Evolutionary conservation across 371 early-diverging fungal species (phyloP).

Genomic region (Mucor irregularis): DNA sequence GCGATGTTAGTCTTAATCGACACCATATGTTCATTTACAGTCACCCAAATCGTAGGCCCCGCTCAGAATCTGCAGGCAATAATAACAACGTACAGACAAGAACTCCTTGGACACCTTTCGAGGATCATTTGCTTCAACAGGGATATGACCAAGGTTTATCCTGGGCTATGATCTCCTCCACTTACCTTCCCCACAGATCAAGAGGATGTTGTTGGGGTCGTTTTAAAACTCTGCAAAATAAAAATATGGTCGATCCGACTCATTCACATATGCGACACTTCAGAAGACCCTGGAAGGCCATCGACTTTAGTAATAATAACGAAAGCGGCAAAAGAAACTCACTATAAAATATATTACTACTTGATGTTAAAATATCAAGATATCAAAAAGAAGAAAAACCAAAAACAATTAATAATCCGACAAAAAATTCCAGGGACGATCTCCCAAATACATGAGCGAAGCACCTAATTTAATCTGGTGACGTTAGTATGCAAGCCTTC

Average conservation of each 20-base stretch:
- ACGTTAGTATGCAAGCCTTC: not conserved
- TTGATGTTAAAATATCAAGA: not conserved
- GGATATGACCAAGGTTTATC: conserved; percentile 49
- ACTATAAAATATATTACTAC: not conserved
- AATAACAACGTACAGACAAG: conserved; percentile 39
- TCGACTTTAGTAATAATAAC: conserved; percentile 17
- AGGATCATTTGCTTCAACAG: conserved; percentile 48
- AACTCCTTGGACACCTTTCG: conserved; percentile 51
- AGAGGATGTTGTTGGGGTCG: conserved; percentile 56
- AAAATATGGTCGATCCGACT: conserved; percentile 27
- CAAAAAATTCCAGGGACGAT: conserved; percentile 4
- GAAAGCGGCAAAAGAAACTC: not conserved
- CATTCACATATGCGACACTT: conserved; percentile 28
- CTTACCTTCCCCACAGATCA: conserved; percentile 48
- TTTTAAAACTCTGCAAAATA: conserved; percentile 48
- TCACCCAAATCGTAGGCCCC: conserved; percentile 19
- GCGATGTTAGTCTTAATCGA: conserved; percentile 21
- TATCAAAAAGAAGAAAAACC: not conserved
- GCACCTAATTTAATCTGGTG: not conserved
- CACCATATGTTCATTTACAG: conserved; percentile 29
- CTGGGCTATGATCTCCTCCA: conserved; percentile 53
- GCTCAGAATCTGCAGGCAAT: conserved; percentile 25
- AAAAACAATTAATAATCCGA: conserved; percentile 15
- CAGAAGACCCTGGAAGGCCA: conserved; percentile 31
- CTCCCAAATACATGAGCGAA: not conserved